A percentile compares a stretch with the other conserved stretches of the same genome.
Evolutionary conservation across 2,329 filamentous ascomycete genomes (phyloP).

Genomic region (Diaporthe destruens): DNA sequence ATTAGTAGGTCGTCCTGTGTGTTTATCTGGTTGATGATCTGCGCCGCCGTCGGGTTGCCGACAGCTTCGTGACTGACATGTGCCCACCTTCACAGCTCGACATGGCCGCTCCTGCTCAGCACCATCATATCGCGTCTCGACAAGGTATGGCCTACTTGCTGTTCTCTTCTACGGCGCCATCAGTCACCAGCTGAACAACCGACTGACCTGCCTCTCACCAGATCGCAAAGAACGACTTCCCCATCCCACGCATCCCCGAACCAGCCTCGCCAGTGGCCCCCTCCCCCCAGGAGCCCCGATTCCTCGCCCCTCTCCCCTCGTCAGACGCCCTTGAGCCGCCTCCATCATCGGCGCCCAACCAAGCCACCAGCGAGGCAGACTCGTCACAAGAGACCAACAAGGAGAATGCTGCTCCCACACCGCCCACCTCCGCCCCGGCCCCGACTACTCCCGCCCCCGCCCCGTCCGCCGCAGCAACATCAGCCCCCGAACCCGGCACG

Average conservation of each 20-base stretch:
- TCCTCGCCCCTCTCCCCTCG: conserved; percentile 60
- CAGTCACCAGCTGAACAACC: too few species aligned
- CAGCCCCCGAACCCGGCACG: conserved; percentile 54
- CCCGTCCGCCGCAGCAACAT: conserved; percentile 55
- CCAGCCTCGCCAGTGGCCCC: conserved; percentile 56
- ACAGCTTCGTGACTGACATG: conserved; percentile 45
- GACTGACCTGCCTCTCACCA: conserved; percentile 51
- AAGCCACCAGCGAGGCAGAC: conserved; percentile 44
- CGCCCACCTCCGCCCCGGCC: conserved; percentile 47
- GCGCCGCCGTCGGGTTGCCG: background rate
- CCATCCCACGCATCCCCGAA: conserved; percentile 71
- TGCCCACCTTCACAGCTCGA: conserved; percentile 63
- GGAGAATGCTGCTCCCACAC: conserved; percentile 70
- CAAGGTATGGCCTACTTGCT: conserved; percentile 55
- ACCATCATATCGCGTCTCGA: conserved; percentile 77
- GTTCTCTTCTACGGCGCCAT: too few species aligned
- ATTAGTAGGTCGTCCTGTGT: conserved; percentile 63
- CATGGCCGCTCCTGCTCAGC: conserved; percentile 77
- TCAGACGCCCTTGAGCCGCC: conserved; percentile 58
- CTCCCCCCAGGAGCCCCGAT: conserved; percentile 56
- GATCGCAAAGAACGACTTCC: conserved; percentile 83
- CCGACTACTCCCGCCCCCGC: conserved; percentile 51
- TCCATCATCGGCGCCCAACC: conserved; percentile 56
- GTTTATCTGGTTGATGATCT: too few species aligned
- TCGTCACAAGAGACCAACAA: conserved; percentile 74